These are phyloP conservation scores for Asterophora lycoperdoides DNA, from an alignment of 768 basidiomycete genomes.

Conservation along the genomic window DNA sequence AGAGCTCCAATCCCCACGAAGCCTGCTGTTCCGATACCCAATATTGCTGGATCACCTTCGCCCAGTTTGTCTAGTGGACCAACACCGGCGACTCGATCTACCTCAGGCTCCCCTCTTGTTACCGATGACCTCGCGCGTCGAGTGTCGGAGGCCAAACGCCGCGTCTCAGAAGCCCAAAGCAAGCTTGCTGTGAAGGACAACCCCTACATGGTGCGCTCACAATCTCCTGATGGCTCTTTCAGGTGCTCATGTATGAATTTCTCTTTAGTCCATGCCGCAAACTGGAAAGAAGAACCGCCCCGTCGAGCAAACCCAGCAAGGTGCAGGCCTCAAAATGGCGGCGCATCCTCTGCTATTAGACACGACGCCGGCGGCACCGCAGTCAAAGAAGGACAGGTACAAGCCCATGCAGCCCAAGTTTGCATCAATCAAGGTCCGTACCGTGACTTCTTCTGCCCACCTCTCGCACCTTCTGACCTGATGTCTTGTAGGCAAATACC, in stretches of 20 bases:
- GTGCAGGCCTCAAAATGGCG: constrained; percentile 84
- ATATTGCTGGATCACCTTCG: constrained; percentile 27
- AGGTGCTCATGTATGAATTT: background rate
- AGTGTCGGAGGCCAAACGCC: constrained; percentile 81
- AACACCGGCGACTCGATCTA: constrained; percentile 38
- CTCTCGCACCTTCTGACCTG: background rate
- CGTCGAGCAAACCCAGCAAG: constrained; percentile 64
- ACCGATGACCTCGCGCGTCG: constrained; percentile 63
- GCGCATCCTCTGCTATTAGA: constrained; percentile 85
- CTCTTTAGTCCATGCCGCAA: constrained; percentile 47
- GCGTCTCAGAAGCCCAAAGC: constrained; percentile 79
- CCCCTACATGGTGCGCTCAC: constrained; percentile 74
- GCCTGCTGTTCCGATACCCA: constrained; percentile 26
- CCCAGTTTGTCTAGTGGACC: constrained; percentile 34
- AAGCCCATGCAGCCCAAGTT: constrained; percentile 99
- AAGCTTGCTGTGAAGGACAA: constrained; percentile 75
- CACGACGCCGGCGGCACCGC: constrained; percentile 49
- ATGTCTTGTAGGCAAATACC: constrained; percentile 55
- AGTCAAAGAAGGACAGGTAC: constrained; percentile 87
- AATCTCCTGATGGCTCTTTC: background rate
- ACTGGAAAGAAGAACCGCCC: constrained; percentile 51
- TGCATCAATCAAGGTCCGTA: constrained; percentile 79
- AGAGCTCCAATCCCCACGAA: constrained; percentile 41
- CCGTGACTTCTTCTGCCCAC: too few species aligned
- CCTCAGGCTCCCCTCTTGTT: constrained; percentile 34